These are phyloP conservation scores for Musa troglodytarum DNA, from an alignment of 176 grass and related monocot species.

Conservation along the genomic window DNA sequence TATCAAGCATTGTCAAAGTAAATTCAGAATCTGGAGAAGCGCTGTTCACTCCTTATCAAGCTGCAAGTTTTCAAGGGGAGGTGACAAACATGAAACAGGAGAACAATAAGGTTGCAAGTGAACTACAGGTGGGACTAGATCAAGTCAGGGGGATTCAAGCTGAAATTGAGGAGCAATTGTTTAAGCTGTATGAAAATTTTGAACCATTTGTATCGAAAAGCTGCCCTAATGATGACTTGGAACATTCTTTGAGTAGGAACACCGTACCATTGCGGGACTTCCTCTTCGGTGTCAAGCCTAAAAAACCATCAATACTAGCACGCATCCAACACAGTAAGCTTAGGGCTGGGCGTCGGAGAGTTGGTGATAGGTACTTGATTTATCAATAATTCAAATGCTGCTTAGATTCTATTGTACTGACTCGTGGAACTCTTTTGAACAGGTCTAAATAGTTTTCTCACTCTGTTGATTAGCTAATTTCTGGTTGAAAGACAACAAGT, in stretches of 20 bases:
- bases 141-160: conserved; percentile 42
- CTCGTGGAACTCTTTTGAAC: neutral
- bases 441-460: neutral
- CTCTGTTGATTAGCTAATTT: neutral
- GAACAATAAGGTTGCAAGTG: conserved; percentile 65
- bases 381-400: neutral
- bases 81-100: conserved; percentile 82
- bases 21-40: conserved; percentile 8
- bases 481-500: neutral
- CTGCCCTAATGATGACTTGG: conserved; percentile 13
- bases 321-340: conserved; percentile 20
- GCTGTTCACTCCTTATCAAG: conserved; percentile 49
- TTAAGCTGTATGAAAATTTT: conserved; percentile 26
- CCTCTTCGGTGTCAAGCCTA: conserved; percentile 72
- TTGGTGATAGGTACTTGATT: neutral
- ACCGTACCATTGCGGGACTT: conserved; percentile 60
- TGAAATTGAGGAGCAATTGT: conserved; percentile 43
- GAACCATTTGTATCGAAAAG: conserved; percentile 29
- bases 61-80: conserved; percentile 76
- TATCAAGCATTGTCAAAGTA: conserved; percentile 25
- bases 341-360: neutral
- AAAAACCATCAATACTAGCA: conserved; percentile 52
- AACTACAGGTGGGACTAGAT: conserved; percentile 45
- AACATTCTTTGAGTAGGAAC: conserved; percentile 29
- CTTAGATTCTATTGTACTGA: neutral